These are phyloP conservation scores for Holtermanniella nyarrowii DNA, from an alignment of 768 basidiomycete genomes.

Conservation along the genomic window DNA sequence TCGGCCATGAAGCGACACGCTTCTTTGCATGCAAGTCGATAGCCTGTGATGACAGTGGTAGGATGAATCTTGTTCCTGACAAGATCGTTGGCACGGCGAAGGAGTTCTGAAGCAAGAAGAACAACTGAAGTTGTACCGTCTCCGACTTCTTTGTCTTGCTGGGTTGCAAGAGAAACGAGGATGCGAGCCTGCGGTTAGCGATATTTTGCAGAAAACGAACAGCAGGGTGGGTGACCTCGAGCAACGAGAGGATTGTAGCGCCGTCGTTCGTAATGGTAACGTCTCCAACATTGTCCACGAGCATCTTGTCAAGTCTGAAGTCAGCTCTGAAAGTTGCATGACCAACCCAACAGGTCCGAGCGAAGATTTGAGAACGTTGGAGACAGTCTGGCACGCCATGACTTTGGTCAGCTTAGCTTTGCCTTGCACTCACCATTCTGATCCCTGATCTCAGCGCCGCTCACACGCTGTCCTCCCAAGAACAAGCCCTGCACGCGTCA, in stretches of 20 bases:
- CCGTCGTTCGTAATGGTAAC: constrained; percentile 99
- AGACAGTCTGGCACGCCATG: constrained; percentile 87
- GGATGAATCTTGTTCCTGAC: constrained; percentile 98
- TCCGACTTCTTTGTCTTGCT: constrained; percentile 98
- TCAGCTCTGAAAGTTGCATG: constrained; percentile 33
- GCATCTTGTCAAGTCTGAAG: constrained; percentile 48
- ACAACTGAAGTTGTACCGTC: constrained; percentile 99
- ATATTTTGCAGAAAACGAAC: constrained; percentile 43
- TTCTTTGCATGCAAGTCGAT: constrained; percentile 90
- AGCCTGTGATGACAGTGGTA: constrained; percentile 97
- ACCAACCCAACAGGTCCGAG: constrained; percentile 89
- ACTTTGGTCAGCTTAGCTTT: constrained; percentile 47
- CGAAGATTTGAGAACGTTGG: constrained; percentile 94
- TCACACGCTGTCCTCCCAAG: constrained; percentile 83
- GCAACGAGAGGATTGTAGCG: constrained; percentile 89
- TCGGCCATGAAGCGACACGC: constrained; percentile 98
- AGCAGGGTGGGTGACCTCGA: constrained; percentile 92
- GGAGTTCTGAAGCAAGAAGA: constrained; percentile 91
- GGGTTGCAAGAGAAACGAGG: constrained; percentile 95
- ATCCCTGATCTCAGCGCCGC: constrained; percentile 90
- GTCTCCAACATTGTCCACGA: constrained; percentile 97
- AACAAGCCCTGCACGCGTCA: constrained; percentile 56
- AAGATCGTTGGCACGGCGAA: constrained; percentile 92
- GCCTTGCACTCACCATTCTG: constrained; percentile 63
- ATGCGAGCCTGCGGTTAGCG: constrained; percentile 50